phyloP scores from a whole-genome alignment of 2,329 filamentous ascomycete species.

The Geosmithia putterillii region DNA sequence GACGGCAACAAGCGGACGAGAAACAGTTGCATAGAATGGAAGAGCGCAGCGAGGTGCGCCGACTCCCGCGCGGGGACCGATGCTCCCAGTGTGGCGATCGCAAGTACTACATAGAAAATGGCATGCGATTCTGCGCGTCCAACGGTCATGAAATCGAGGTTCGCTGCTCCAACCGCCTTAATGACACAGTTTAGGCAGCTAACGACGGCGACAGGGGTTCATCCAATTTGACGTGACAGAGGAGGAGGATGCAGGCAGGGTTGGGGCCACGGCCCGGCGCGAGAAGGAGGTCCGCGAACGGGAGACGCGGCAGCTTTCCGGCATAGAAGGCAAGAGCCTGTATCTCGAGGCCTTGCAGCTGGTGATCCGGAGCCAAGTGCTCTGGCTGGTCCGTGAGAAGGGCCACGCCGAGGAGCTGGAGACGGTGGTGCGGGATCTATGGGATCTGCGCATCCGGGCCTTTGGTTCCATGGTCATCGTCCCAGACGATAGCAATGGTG shows the following conservation, averaged over 20 bases:
- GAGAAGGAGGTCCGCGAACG: constrained; percentile 45
- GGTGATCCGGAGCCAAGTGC: constrained; percentile 68
- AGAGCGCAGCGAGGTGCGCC: constrained; percentile 29
- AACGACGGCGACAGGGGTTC: constrained; percentile 26
- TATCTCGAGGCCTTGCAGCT: constrained; percentile 80
- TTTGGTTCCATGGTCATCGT: constrained; percentile 21
- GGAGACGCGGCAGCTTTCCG: constrained; percentile 43
- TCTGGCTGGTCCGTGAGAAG: constrained; percentile 57
- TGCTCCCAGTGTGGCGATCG: constrained; percentile 58
- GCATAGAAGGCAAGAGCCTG: constrained; percentile 59
- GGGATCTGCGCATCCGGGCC: constrained; percentile 55
- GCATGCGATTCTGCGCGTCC: constrained; percentile 59
- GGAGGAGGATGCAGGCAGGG: constrained; percentile 57
- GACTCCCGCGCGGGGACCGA: constrained; percentile 38
- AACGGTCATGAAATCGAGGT: constrained; percentile 73
- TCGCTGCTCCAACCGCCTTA: constrained; percentile 8
- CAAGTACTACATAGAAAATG: constrained; percentile 62
- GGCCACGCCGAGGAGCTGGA: constrained; percentile 63
- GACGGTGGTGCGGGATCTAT: constrained; percentile 70
- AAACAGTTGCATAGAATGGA: constrained; percentile 18
- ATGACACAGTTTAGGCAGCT: not conserved
- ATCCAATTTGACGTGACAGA: constrained; percentile 47
- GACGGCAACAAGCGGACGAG: not conserved
- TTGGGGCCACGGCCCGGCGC: constrained; percentile 41
- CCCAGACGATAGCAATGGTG: constrained; percentile 9